Conservation (phyloP, 352 stramenopile genomes). For the Pythium rishiriense region DNA sequence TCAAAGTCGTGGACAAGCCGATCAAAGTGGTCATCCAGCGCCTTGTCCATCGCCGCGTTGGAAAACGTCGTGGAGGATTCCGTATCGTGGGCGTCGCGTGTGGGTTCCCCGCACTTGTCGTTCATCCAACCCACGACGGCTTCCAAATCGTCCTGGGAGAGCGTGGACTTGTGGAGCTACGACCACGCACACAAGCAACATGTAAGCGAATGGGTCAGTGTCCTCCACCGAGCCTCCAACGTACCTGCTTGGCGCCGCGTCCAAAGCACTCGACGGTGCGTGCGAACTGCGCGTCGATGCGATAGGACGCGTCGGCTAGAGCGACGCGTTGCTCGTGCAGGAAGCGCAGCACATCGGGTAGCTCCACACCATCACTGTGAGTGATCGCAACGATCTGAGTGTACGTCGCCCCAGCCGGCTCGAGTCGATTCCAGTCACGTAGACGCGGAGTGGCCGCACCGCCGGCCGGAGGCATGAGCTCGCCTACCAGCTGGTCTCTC, state of each 20-base stretch:
- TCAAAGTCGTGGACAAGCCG: not conserved
- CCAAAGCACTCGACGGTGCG: conserved; percentile 18
- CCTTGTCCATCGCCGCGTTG: conserved; percentile 16
- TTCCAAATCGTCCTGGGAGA: conserved; percentile 19
- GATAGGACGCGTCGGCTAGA: not conserved
- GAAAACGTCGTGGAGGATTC: not conserved
- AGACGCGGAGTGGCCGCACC: too few species aligned
- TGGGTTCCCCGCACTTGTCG: not conserved
- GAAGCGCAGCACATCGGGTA: conserved; percentile 11
- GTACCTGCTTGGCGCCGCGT: conserved; percentile 4
- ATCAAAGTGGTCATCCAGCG: conserved; percentile 9
- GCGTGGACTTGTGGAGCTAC: conserved; percentile 5
- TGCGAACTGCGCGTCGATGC: conserved; percentile 11
- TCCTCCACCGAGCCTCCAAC: not conserved
- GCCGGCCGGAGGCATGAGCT: not conserved
- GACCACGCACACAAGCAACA: not conserved
- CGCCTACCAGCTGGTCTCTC: not conserved
- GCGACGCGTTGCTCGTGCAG: not conserved
- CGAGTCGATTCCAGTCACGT: conserved; percentile 21
- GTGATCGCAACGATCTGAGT: not conserved
- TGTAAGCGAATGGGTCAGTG: not conserved
- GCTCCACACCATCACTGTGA: not conserved
- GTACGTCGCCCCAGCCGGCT: conserved; percentile 11
- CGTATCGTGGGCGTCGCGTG: not conserved
- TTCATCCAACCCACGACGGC: conserved; percentile 24